A percentile compares a stretch with the other conserved stretches of the same genome.
phyloP scores from a whole-genome alignment of 305 asterid genomes.

The Monarda citriodora region DNA sequence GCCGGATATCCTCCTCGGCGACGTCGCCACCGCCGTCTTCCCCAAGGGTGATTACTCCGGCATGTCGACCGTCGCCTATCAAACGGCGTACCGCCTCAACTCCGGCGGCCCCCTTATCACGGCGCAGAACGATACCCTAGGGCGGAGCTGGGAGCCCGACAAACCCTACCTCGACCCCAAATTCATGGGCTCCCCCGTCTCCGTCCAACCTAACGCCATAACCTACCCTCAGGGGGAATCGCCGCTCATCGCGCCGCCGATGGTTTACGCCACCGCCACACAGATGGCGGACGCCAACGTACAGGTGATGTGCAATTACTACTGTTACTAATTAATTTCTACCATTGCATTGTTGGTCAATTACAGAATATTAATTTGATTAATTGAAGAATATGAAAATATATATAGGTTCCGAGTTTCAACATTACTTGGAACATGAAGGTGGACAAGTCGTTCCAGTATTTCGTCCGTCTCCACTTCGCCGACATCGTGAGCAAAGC shows the following conservation, averaged over 20 bases:
- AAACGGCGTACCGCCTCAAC: constrained; percentile 71
- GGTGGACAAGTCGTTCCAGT: constrained; percentile 58
- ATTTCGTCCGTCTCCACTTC: constrained; percentile 86
- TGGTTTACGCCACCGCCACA: constrained; percentile 79
- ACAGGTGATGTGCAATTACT: constrained; percentile 19
- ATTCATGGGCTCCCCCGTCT: constrained; percentile 35
- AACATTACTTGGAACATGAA: constrained; percentile 77
- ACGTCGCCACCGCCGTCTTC: constrained; percentile 53
- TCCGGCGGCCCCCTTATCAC: constrained; percentile 73
- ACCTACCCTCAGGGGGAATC: constrained; percentile 80
- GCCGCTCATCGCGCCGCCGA: constrained; percentile 84
- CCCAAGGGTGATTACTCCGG: constrained; percentile 64
- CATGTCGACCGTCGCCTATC: constrained; percentile 43
- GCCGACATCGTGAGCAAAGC: constrained; percentile 88
- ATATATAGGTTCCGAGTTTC: constrained; percentile 54
- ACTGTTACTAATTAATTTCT: too few species aligned
- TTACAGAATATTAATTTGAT: too few species aligned
- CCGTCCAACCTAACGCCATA: constrained; percentile 55
- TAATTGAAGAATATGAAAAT: too few species aligned
- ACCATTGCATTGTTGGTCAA: too few species aligned
- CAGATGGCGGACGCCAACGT: constrained; percentile 78
- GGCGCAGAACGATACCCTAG: constrained; percentile 66
- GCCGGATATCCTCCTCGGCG: constrained; percentile 61
- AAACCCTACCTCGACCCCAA: constrained; percentile 50
- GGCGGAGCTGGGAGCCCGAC: constrained; percentile 78